These are phyloP conservation scores for Alloteropsis angusta DNA, from an alignment of 202 grass and related monocot species.

Conservation along the genomic window DNA sequence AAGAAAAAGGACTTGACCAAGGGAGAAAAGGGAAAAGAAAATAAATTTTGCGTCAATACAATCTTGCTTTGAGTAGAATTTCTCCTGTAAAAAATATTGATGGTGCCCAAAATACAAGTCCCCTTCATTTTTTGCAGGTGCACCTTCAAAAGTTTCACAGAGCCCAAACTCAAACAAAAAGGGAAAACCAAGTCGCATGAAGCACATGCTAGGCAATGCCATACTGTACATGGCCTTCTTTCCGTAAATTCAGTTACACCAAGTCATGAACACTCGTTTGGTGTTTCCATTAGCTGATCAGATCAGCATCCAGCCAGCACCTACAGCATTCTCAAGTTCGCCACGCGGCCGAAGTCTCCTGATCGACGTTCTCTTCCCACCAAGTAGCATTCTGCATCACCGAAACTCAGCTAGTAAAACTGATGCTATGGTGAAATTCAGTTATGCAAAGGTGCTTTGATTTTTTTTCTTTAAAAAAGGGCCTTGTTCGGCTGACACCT, in stretches of 20 bases:
- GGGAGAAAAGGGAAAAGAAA: neutral
- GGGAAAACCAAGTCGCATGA: no score
- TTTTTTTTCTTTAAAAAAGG: no score
- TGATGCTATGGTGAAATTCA: neutral
- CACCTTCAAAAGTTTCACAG: neutral
- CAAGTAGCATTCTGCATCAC: constrained; percentile 82
- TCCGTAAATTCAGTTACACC: neutral
- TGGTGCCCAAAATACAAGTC: neutral
- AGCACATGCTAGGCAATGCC: no score
- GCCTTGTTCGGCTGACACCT: no score
- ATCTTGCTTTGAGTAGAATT: neutral
- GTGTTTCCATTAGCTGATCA: neutral
- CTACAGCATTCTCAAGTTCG: constrained; percentile 37
- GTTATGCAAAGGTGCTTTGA: neutral
- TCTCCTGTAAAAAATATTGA: neutral
- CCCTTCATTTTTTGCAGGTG: neutral
- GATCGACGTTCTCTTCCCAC: constrained; percentile 89
- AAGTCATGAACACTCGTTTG: neutral
- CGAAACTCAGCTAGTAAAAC: neutral
- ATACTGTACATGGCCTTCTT: constrained; percentile 2
- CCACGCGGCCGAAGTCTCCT: constrained; percentile 75
- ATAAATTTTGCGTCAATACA: neutral
- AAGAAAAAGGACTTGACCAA: no score
- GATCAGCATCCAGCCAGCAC: neutral
- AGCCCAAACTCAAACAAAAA: neutral